Evolutionary conservation across 2,329 filamentous ascomycete genomes (phyloP).

Genomic region (Colletotrichum navitas): DNA sequence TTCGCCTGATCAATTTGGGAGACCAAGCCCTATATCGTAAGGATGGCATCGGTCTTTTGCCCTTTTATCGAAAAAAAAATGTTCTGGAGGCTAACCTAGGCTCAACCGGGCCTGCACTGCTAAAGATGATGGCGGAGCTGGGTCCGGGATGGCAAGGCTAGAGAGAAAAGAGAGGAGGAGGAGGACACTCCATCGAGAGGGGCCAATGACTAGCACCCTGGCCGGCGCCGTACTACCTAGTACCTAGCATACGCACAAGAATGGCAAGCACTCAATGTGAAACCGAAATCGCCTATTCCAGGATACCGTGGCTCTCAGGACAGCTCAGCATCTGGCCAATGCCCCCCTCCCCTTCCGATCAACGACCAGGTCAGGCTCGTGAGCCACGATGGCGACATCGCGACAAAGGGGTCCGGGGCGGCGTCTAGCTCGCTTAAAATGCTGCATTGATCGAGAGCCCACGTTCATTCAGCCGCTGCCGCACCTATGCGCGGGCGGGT

Average conservation of each 20-base stretch:
- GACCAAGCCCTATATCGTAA: not conserved
- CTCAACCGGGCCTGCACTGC: not conserved
- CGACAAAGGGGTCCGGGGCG: not conserved
- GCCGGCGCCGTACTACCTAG: not conserved
- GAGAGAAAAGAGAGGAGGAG: not conserved
- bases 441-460: constrained; percentile 10
- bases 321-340: constrained; percentile 16
- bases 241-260: not conserved
- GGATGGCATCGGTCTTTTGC: not conserved
- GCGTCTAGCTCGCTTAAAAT: constrained; percentile 38
- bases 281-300: constrained; percentile 32
- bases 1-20: not conserved
- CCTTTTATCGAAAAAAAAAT: not conserved
- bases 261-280: constrained; percentile 10
- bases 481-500: constrained; percentile 6
- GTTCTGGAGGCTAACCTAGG: not conserved
- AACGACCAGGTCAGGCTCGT: constrained; percentile 1
- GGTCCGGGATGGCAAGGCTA: constrained; percentile 1
- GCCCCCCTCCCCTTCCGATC: not conserved
- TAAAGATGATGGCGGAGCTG: not conserved
- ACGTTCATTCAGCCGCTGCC: constrained; percentile 19
- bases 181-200: not conserved
- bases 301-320: constrained; percentile 14
- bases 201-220: not conserved
- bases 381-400: constrained; percentile 18